phyloP scores from a whole-genome alignment of 257 asterid genomes.

The Eucommia ulmoides region DNA sequence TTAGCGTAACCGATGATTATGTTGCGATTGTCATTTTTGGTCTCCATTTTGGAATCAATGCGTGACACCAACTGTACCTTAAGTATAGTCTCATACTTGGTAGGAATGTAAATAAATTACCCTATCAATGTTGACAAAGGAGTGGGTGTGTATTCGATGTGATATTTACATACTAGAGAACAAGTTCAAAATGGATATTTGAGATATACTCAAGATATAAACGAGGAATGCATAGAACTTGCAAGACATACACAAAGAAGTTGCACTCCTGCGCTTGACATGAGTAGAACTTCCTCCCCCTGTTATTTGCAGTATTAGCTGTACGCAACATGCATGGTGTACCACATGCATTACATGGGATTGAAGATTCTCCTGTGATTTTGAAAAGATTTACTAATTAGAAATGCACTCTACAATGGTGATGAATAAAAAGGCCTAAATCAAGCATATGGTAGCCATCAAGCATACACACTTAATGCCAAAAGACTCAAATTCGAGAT shows the following conservation, averaged over 20 bases:
- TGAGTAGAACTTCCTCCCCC: slow-evolving; percentile 93
- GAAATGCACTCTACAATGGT: background rate
- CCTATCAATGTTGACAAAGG: background rate
- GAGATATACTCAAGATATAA: slow-evolving; percentile 3
- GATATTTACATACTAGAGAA: too few species aligned
- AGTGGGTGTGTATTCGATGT: too few species aligned
- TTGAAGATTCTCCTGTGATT: slow-evolving; percentile 56
- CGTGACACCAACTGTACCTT: too few species aligned
- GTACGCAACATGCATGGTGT: slow-evolving; percentile 64
- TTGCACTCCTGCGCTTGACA: slow-evolving; percentile 72
- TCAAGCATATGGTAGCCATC: too few species aligned
- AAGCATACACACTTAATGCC: too few species aligned
- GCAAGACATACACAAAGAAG: slow-evolving; percentile 69
- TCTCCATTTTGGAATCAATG: too few species aligned
- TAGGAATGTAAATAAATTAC: background rate
- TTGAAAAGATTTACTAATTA: slow-evolving; percentile 1
- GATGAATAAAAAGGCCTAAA: too few species aligned
- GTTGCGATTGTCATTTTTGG: too few species aligned
- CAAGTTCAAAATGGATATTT: background rate
- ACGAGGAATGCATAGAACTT: slow-evolving; percentile 10
- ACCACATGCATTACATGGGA: slow-evolving; percentile 73
- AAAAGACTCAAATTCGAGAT: too few species aligned
- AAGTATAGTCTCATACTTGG: background rate
- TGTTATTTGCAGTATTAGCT: slow-evolving; percentile 71
- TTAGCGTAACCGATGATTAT: too few species aligned